phyloP scores from a whole-genome alignment of 257 asterid genomes.

The Penstemon newberryi region DNA sequence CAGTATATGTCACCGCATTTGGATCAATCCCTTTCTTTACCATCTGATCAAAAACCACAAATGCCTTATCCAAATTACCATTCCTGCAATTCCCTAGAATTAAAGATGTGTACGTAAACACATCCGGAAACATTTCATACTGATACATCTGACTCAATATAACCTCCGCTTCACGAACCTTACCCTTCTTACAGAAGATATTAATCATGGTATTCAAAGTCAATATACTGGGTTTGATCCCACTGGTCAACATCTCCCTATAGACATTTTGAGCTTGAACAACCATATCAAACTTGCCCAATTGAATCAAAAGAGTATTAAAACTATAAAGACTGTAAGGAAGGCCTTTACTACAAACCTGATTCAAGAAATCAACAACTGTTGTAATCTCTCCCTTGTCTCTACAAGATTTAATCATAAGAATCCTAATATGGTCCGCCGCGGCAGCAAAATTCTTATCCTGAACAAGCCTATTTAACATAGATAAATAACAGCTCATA shows the following conservation, averaged over 20 bases:
- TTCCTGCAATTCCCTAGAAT: constrained; percentile 88
- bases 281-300: constrained; percentile 72
- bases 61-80: constrained; percentile 61
- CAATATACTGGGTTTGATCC: constrained; percentile 61
- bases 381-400: constrained; percentile 52
- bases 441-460: constrained; percentile 60
- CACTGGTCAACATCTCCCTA: constrained; percentile 48
- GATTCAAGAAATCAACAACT: constrained; percentile 64
- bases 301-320: constrained; percentile 82
- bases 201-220: constrained; percentile 84
- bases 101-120: constrained; percentile 74
- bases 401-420: constrained; percentile 70
- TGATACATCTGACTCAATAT: constrained; percentile 56
- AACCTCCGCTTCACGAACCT: constrained; percentile 66
- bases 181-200: constrained; percentile 78
- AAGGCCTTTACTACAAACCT: constrained; percentile 43
- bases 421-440: constrained; percentile 77
- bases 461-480: constrained; percentile 72
- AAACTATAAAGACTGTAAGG: constrained; percentile 60
- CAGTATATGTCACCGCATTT: constrained; percentile 65
- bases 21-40: constrained; percentile 66
- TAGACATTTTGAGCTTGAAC: constrained; percentile 57
- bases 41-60: constrained; percentile 68
- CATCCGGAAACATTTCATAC: constrained; percentile 69
- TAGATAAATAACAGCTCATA: constrained; percentile 63